A percentile compares a stretch with the other conserved stretches of the same genome.
Conservation (phyloP, 176 grass and related monocot species). For the Bromus sterilis region DNA sequence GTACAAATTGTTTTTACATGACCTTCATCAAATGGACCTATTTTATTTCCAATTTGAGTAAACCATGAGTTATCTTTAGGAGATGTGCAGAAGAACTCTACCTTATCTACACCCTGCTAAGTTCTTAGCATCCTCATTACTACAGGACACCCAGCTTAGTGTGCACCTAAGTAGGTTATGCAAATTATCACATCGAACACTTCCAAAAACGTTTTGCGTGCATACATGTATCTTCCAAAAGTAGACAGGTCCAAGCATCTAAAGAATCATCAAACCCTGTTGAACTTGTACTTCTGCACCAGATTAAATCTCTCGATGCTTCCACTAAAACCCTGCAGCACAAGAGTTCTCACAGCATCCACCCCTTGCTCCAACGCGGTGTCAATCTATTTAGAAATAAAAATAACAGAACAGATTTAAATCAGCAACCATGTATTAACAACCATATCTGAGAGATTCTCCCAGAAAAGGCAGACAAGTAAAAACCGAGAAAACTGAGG, state of each 20-base stretch:
- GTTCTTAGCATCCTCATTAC: slow-evolving; percentile 17
- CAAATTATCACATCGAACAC: neutral
- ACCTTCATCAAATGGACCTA: slow-evolving; percentile 3
- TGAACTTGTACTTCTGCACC: slow-evolving; percentile 97
- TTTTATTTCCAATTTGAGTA: slow-evolving; percentile 6
- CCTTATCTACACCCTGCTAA: slow-evolving; percentile 29
- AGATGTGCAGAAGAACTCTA: slow-evolving; percentile 9
- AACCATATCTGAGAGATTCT: slow-evolving; percentile 23
- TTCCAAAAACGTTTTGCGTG: neutral
- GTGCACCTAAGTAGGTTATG: neutral
- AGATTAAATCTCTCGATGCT: slow-evolving; percentile 90
- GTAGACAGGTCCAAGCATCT: slow-evolving; percentile 14
- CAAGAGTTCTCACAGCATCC: slow-evolving; percentile 79
- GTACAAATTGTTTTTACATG: slow-evolving; percentile 20
- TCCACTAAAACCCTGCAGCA: slow-evolving; percentile 76
- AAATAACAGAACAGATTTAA: slow-evolving; percentile 23
- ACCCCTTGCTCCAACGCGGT: slow-evolving; percentile 79
- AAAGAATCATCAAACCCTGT: slow-evolving; percentile 55
- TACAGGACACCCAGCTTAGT: slow-evolving; percentile 15
- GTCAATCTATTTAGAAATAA: slow-evolving; percentile 64
- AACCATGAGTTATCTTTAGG: slow-evolving; percentile 12
- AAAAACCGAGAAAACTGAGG: neutral
- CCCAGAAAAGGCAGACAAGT: slow-evolving; percentile 1
- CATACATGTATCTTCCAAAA: slow-evolving; percentile 14
- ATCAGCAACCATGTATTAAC: slow-evolving; percentile 17